Evolutionary conservation across 2,329 filamentous ascomycete genomes (phyloP).

Genomic region (Ophiostoma ulmi): DNA sequence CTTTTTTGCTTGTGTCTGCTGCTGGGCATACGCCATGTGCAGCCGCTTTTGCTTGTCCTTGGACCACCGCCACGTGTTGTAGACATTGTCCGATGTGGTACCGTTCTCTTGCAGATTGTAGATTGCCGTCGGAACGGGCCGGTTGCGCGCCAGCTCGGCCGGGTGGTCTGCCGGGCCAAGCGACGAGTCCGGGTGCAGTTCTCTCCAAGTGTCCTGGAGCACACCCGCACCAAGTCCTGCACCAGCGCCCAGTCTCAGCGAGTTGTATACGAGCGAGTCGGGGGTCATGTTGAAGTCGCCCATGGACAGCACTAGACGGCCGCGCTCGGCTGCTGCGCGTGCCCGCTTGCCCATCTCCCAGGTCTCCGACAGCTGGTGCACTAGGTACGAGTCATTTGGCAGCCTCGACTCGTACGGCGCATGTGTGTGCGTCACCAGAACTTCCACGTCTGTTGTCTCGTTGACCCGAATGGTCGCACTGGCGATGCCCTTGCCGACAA

Average conservation of each 20-base stretch:
- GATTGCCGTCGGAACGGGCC: conserved; percentile 61
- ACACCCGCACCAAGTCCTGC: conserved; percentile 44
- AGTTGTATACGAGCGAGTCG: conserved; percentile 71
- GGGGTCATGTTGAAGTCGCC: conserved; percentile 99
- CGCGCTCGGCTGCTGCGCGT: conserved; percentile 66
- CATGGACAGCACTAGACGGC: conserved; percentile 76
- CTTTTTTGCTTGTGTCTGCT: neutral
- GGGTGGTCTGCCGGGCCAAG: conserved; percentile 64
- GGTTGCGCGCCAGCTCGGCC: conserved; percentile 57
- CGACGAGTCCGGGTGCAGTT: conserved; percentile 77
- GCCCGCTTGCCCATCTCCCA: conserved; percentile 94
- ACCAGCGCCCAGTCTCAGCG: conserved; percentile 56
- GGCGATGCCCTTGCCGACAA: conserved; percentile 89
- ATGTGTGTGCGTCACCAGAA: conserved; percentile 90
- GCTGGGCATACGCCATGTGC: conserved; percentile 17
- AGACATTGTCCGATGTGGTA: conserved; percentile 75
- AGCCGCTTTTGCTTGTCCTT: conserved; percentile 24
- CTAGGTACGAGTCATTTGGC: conserved; percentile 68
- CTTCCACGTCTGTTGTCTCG: conserved; percentile 55
- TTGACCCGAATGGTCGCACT: conserved; percentile 69
- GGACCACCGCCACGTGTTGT: conserved; percentile 93
- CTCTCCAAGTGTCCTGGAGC: conserved; percentile 81
- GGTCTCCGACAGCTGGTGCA: conserved; percentile 84
- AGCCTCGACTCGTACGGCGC: conserved; percentile 78
- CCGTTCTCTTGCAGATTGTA: conserved; percentile 79